phyloP scores from a whole-genome alignment of 163 green algal species.

The Chloroidium sp. region DNA sequence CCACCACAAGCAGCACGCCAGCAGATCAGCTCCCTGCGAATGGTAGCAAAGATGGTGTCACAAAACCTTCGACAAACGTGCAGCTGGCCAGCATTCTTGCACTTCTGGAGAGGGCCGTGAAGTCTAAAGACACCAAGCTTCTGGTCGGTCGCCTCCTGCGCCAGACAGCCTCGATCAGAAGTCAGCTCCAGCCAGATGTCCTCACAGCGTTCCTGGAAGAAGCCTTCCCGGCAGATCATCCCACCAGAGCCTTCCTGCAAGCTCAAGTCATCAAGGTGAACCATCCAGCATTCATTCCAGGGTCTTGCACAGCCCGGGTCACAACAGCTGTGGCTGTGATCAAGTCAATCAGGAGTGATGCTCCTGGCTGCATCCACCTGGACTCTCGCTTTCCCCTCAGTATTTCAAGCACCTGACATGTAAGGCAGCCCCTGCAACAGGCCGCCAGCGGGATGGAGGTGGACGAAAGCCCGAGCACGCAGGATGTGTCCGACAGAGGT shows the following conservation, averaged over 20 bases:
- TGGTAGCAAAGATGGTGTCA: too few species aligned
- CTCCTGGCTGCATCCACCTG: too few species aligned
- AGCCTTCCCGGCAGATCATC: slow-evolving; percentile 13
- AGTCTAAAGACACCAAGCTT: slow-evolving; percentile 69
- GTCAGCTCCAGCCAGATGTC: slow-evolving; percentile 45
- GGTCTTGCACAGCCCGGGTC: too few species aligned
- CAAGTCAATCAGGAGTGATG: too few species aligned
- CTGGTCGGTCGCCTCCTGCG: slow-evolving; percentile 63
- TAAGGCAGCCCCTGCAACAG: too few species aligned
- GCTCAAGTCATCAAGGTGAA: slow-evolving; percentile 16
- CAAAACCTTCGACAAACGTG: slow-evolving; percentile 2
- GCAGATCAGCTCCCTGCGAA: too few species aligned
- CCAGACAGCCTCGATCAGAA: slow-evolving; percentile 59
- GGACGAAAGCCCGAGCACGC: background rate
- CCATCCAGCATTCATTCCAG: too few species aligned
- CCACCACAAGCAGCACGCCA: too few species aligned
- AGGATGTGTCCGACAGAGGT: background rate
- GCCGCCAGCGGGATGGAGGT: too few species aligned
- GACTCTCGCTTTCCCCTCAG: too few species aligned
- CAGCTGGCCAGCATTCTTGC: slow-evolving; percentile 26
- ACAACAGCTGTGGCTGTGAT: too few species aligned
- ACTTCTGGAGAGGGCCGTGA: slow-evolving; percentile 75
- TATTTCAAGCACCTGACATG: too few species aligned
- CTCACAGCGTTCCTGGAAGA: slow-evolving; percentile 49
- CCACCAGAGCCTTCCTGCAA: slow-evolving; percentile 4